A percentile compares a stretch with the other conserved stretches of the same genome.
These are phyloP conservation scores for Tulasnella sp. DNA, from an alignment of 768 basidiomycete genomes.

Conservation along the genomic window DNA sequence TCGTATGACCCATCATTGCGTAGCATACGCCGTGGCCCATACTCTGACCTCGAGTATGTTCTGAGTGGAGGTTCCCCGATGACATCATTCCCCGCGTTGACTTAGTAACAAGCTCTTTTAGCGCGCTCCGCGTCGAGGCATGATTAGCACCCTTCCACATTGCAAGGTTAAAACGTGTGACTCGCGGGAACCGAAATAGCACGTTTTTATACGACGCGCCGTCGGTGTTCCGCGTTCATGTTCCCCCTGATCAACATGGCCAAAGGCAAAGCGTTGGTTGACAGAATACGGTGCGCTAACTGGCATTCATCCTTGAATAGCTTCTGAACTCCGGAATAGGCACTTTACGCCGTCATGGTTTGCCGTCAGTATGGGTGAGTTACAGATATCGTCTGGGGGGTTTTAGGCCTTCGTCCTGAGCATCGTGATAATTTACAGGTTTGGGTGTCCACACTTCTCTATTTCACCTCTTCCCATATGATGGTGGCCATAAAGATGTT, in stretches of 20 bases:
- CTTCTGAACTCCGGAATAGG: constrained; percentile 23
- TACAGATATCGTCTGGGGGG: background rate
- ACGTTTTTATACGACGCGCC: too few species aligned
- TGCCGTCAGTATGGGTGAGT: constrained; percentile 40
- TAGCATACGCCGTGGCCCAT: too few species aligned
- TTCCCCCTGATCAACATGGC: background rate
- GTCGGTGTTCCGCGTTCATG: too few species aligned
- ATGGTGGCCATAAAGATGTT: constrained; percentile 26
- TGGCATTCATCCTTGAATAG: background rate
- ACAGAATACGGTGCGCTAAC: background rate
- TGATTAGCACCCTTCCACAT: too few species aligned
- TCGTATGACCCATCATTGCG: too few species aligned
- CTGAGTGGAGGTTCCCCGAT: too few species aligned
- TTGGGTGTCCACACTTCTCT: constrained; percentile 45
- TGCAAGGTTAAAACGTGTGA: too few species aligned
- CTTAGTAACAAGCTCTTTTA: too few species aligned
- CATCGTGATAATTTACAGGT: constrained; percentile 23
- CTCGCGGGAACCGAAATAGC: too few species aligned
- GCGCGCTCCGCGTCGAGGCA: too few species aligned
- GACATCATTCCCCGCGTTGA: too few species aligned
- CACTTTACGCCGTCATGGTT: constrained; percentile 48
- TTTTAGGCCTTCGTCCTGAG: background rate
- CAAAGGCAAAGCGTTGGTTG: background rate
- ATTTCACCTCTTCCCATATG: constrained; percentile 46
- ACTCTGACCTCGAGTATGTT: too few species aligned